Evolutionary conservation across 352 stramenopile genomes (phyloP).

Genomic region (Pythium scleroteichum): DNA sequence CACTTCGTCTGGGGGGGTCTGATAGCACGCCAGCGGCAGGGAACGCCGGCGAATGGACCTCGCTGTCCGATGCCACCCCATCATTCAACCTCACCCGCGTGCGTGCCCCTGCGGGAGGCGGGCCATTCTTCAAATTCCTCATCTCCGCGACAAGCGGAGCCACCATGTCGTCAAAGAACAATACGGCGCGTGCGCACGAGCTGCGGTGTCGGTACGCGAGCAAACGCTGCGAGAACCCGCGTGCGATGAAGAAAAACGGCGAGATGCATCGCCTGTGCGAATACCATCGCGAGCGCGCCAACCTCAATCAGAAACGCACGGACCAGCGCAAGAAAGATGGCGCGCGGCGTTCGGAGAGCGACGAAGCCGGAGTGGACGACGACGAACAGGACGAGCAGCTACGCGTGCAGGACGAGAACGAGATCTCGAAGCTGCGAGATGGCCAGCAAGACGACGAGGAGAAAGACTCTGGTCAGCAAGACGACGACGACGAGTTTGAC

Average conservation of each 20-base stretch:
- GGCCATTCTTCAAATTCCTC: slow-evolving; percentile 4
- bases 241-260: slow-evolving; percentile 34
- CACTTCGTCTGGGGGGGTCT: background rate
- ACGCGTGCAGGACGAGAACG: background rate
- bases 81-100: background rate
- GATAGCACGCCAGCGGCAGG: background rate
- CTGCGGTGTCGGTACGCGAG: slow-evolving; percentile 26
- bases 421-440: background rate
- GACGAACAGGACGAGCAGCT: slow-evolving; percentile 5
- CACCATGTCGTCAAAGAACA: slow-evolving; percentile 2
- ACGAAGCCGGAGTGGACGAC: slow-evolving; percentile 1
- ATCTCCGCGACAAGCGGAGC: background rate
- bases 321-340: slow-evolving; percentile 32
- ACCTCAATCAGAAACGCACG: slow-evolving; percentile 61
- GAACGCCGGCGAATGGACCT: background rate
- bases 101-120: no score
- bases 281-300: slow-evolving; percentile 32
- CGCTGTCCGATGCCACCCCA: background rate
- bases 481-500: slow-evolving; percentile 6
- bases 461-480: background rate
- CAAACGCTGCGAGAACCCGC: slow-evolving; percentile 26
- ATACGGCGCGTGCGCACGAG: slow-evolving; percentile 6
- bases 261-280: slow-evolving; percentile 35
- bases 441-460: background rate
- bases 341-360: slow-evolving; percentile 6